Percentiles rank a stretch among this genome's conserved stretches.
phyloP scores from a whole-genome alignment of 306 rosid genomes.

The Pueraria montana region DNA sequence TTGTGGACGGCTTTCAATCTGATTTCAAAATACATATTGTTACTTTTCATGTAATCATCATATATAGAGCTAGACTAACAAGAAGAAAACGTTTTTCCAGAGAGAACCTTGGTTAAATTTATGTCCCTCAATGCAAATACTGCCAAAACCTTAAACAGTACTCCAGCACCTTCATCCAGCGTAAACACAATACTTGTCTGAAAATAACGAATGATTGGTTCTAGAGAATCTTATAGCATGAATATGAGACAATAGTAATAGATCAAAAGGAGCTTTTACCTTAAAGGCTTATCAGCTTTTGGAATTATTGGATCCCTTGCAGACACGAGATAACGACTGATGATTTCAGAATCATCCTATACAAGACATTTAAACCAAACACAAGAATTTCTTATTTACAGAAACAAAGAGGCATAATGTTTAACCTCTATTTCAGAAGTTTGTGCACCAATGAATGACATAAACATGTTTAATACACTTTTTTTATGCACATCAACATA shows the following conservation, averaged over 20 bases:
- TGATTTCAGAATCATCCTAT: conserved; percentile 65
- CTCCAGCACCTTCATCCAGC: conserved; percentile 66
- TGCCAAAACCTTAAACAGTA: conserved; percentile 68
- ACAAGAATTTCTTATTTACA: conserved; percentile 38
- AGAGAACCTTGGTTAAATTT: conserved; percentile 58
- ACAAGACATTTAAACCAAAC: conserved; percentile 37
- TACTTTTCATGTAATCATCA: conserved; percentile 22
- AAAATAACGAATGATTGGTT: conserved; percentile 33
- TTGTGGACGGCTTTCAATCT: conserved; percentile 76
- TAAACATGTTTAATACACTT: background rate
- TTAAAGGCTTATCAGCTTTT: conserved; percentile 57
- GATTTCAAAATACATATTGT: conserved; percentile 39
- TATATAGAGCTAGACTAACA: conserved; percentile 34
- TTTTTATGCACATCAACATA: no score
- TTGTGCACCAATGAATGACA: conserved; percentile 24
- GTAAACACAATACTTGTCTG: conserved; percentile 70
- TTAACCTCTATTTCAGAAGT: background rate
- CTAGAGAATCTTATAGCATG: conserved; percentile 19
- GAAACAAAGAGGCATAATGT: conserved; percentile 11
- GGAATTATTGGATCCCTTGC: conserved; percentile 81
- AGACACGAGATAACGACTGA: conserved; percentile 68
- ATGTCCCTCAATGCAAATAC: conserved; percentile 68
- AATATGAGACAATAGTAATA: conserved; percentile 8
- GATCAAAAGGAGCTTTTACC: conserved; percentile 46
- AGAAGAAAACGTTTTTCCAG: background rate